These are phyloP conservation scores for Gastrodia elata DNA, from an alignment of 106 monocot species.

Conservation along the genomic window DNA sequence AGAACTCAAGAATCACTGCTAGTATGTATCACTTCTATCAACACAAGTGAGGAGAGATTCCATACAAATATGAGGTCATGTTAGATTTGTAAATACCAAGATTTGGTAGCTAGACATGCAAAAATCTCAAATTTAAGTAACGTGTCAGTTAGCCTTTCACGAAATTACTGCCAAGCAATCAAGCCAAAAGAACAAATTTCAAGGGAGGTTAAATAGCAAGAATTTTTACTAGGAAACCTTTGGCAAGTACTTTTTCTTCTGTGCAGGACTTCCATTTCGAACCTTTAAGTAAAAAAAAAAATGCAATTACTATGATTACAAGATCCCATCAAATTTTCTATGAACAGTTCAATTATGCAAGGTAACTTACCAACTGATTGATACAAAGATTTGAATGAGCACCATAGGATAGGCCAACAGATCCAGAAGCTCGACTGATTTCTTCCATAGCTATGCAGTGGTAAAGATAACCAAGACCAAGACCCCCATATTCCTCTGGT, in stretches of 20 bases:
- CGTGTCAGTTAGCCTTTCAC: too few relatives aligned
- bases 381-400: slow-evolving; percentile 99
- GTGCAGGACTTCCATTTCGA: slow-evolving; percentile 56
- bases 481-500: slow-evolving; percentile 92
- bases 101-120: too few relatives aligned
- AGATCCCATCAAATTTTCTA: neutral
- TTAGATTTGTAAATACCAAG: too few relatives aligned
- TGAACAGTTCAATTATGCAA: slow-evolving; percentile 1
- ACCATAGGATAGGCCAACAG: slow-evolving; percentile 95
- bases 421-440: slow-evolving; percentile 90
- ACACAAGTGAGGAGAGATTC: too few relatives aligned
- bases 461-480: slow-evolving; percentile 92
- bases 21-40: too few relatives aligned
- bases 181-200: neutral
- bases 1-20: too few relatives aligned
- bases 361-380: slow-evolving; percentile 74
- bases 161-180: neutral
- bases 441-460: slow-evolving; percentile 98
- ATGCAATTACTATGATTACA: neutral
- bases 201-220: slow-evolving; percentile 3
- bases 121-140: too few relatives aligned
- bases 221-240: slow-evolving; percentile 39
- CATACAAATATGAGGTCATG: too few relatives aligned
- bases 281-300: slow-evolving; percentile 38
- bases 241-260: slow-evolving; percentile 84